Conservation (phyloP, 352 stramenopile species). For the Globisporangium spiculum region DNA sequence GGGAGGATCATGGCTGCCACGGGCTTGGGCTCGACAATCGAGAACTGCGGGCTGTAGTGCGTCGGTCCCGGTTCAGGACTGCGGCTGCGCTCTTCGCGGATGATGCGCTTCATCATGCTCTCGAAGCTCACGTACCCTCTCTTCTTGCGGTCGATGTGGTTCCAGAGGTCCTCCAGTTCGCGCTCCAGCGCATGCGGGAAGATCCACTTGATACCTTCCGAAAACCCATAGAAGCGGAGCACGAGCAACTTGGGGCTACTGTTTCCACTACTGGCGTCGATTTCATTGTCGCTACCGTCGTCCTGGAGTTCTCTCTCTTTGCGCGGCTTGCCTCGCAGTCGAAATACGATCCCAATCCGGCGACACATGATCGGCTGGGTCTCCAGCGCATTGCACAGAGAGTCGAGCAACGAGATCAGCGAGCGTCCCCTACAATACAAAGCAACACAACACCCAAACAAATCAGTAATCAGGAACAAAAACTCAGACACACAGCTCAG, state of each 20-base stretch:
- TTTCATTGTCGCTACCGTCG: background rate
- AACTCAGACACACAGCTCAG: background rate
- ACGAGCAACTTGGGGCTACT: conserved; percentile 2
- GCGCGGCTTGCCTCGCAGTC: conserved; percentile 23
- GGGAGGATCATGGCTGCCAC: conserved; percentile 51
- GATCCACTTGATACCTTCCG: conserved; percentile 40
- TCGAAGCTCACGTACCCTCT: conserved; percentile 19
- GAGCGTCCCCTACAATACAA: conserved; percentile 27
- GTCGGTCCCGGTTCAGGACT: conserved; percentile 68
- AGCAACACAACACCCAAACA: background rate
- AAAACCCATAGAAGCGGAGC: conserved; percentile 35
- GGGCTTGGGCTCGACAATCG: conserved; percentile 35
- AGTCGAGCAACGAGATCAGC: conserved; percentile 44
- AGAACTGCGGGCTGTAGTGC: conserved; percentile 61
- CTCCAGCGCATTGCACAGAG: conserved; percentile 44
- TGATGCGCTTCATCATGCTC: conserved; percentile 21
- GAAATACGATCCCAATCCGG: conserved; percentile 50
- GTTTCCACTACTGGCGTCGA: background rate
- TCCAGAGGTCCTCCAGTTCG: conserved; percentile 63
- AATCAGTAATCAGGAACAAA: background rate
- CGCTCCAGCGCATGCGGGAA: conserved; percentile 50
- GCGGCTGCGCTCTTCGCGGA: conserved; percentile 26
- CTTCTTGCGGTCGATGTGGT: conserved; percentile 20
- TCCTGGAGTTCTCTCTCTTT: conserved; percentile 11
- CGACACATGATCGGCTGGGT: conserved; percentile 56